Evolutionary conservation across 768 basidiomycete species (phyloP), one percentile per base, ranked within the genome.

Genomic region (Amanita muscaria): DNA sequence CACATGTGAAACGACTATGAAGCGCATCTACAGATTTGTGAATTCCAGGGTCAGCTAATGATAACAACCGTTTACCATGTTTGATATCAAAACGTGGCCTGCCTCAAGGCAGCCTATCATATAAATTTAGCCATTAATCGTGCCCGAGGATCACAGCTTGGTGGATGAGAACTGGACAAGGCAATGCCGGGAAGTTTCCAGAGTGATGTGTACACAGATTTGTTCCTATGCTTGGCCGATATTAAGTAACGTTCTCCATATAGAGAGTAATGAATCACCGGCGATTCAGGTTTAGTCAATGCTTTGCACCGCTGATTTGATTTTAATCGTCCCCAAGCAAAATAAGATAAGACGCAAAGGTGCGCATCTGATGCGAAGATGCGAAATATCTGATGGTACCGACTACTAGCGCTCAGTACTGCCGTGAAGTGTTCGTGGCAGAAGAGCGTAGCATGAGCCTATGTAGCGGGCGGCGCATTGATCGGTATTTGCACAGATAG

Each of bases 31-130:
- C 48, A 54, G 53, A 55, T 54, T 57, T 59, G 57, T 59, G 53
- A 55, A 59, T 59, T 51, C 53, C 61, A 55, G 57, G 51, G 50
- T 47, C 51, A 55, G 21, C 51, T 49, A 52, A 60, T 60, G 62
- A 64, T 65, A 61, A 62, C 61, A 58, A 53, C 11, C 40, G 18
- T 23, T 36, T 29, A 44, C 34, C 54, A 53, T 54, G 64, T 63
- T 64, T 60, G 63, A 65, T 64, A 70, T 69, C 67, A 66, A 60
- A 72, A 68, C 71, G 71, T 72, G 71, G 59, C 51, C 49, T 6
- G 56, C 69, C 70, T 66, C 66, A 60, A 67, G 69, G 67, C 64
- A 48, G 48, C 48, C 43, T 33, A 10, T 31, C 44, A 30, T 39
- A 27, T 24, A 9, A 39, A 38, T 32, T 24, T 38, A 30, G 35